These are phyloP conservation scores for Kingdonia uniflora DNA, from an alignment of 164 flowering plant genomes.

Conservation along the genomic window DNA sequence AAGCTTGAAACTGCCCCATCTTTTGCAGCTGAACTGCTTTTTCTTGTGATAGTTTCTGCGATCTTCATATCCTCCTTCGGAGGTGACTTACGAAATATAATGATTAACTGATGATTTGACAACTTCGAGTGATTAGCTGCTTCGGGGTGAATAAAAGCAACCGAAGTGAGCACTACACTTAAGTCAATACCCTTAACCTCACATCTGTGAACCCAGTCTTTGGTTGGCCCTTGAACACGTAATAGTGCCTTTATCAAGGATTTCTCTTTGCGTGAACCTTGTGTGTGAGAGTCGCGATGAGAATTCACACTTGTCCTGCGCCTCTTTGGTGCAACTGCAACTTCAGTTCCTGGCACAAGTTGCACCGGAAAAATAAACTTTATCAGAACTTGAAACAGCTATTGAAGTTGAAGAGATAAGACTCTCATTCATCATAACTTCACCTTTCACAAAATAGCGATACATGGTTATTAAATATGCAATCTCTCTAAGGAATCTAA, in stretches of 20 bases:
- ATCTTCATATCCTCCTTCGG: constrained; percentile 24
- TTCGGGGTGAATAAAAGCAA: constrained; percentile 74
- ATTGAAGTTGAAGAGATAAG: too few species aligned
- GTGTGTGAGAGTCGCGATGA: constrained; percentile 12
- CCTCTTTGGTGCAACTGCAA: constrained; percentile 87
- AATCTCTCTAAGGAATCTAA: too few species aligned
- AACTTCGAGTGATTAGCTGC: constrained; percentile 51
- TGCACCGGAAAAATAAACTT: constrained; percentile 41
- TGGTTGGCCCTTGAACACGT: constrained; percentile 66
- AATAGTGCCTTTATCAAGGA: constrained; percentile 37
- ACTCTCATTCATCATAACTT: too few species aligned
- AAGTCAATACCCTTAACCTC: constrained; percentile 45
- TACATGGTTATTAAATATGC: too few species aligned
- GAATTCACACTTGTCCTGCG: constrained; percentile 36
- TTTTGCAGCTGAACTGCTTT: constrained; percentile 22
- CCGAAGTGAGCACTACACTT: constrained; percentile 56
- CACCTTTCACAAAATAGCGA: too few species aligned
- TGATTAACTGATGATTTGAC: constrained; percentile 44
- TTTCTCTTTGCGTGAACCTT: constrained; percentile 17
- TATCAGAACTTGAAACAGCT: too few species aligned
- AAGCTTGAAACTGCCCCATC: constrained; percentile 21
- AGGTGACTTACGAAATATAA: constrained; percentile 36
- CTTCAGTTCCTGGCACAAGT: constrained; percentile 94
- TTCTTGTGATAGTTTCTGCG: constrained; percentile 17
- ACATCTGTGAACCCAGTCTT: constrained; percentile 25